Conservation (phyloP, 305 asterid species). For the Solanum hybrid region DNA sequence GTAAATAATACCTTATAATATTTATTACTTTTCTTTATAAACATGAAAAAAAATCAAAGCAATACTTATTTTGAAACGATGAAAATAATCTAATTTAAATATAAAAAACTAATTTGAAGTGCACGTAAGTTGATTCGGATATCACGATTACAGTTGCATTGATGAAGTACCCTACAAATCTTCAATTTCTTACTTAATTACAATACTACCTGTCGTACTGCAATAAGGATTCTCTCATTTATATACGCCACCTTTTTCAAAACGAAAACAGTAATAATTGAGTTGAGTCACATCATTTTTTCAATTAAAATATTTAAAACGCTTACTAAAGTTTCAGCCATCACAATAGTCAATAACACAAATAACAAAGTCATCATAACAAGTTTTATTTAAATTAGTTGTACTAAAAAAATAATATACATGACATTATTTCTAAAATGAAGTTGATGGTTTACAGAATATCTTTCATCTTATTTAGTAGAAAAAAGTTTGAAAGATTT, state of each 20-base stretch:
- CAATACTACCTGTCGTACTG: neutral
- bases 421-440: neutral
- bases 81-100: neutral
- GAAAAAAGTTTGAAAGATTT: neutral
- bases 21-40: neutral
- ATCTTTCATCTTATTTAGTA: neutral
- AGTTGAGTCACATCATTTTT: neutral
- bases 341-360: neutral
- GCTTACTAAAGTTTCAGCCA: neutral
- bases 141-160: neutral
- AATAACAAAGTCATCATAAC: neutral
- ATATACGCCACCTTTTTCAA: neutral
- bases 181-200: neutral
- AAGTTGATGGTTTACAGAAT: neutral
- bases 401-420: neutral
- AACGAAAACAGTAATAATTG: neutral
- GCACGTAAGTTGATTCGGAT: neutral
- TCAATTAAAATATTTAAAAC: neutral
- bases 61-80: neutral
- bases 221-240: neutral
- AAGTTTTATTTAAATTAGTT: neutral
- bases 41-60: neutral
- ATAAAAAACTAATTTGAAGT: neutral
- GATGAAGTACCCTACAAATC: neutral
- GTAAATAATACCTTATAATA: neutral